Conservation (phyloP, 1,284 basidiomycete genomes). For the Naganishia liquefaciens region DNA sequence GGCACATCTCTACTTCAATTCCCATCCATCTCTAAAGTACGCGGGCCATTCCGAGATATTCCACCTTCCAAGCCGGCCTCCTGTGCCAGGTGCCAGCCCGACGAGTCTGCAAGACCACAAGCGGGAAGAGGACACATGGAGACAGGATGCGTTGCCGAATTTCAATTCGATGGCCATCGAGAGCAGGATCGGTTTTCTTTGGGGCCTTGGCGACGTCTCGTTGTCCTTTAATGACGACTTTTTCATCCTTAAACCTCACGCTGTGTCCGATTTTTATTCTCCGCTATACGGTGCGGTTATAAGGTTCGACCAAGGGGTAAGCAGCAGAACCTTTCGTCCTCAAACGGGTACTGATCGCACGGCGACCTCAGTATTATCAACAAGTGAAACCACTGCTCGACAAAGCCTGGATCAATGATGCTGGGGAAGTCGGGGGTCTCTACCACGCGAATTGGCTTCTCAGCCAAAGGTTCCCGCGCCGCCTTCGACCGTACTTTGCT, state of each 20-base stretch:
- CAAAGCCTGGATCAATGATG: constrained; percentile 40
- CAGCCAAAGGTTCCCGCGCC: constrained; percentile 46
- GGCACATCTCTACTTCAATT: constrained; percentile 39
- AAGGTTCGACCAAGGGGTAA: constrained; percentile 45
- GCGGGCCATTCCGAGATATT: constrained; percentile 49
- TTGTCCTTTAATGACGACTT: constrained; percentile 51
- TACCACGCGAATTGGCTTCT: constrained; percentile 50
- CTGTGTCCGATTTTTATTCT: constrained; percentile 46
- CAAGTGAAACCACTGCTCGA: constrained; percentile 46
- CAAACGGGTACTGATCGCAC: too few species aligned
- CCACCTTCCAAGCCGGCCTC: constrained; percentile 35
- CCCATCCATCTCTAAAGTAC: constrained; percentile 38
- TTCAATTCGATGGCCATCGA: constrained; percentile 54
- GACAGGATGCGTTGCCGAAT: constrained; percentile 45
- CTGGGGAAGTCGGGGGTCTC: constrained; percentile 48
- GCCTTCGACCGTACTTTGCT: constrained; percentile 48
- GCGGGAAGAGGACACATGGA: constrained; percentile 41
- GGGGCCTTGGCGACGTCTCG: constrained; percentile 43
- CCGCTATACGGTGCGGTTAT: constrained; percentile 49
- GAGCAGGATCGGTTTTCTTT: constrained; percentile 47
- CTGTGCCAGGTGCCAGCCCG: constrained; percentile 29
- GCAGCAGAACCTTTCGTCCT: constrained; percentile 1
- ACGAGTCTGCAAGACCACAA: constrained; percentile 31
- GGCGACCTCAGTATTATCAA: constrained; percentile 38
- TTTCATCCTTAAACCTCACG: constrained; percentile 45